Evolutionary conservation across 129 eudicot species (phyloP).

Genomic region (Helichrysum umbraculigerum): DNA sequence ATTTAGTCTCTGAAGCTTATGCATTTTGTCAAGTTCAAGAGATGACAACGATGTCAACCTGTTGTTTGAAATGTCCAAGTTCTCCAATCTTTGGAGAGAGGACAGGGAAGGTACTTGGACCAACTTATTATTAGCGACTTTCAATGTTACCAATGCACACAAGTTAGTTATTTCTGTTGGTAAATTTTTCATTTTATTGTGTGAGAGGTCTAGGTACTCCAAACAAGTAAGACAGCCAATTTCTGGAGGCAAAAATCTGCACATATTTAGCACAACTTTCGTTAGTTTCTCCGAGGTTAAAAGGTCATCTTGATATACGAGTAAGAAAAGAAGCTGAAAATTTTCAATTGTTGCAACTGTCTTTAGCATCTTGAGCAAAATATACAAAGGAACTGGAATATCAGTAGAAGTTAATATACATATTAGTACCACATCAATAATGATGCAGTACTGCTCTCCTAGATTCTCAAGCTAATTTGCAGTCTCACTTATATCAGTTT

Average conservation of each 20-base stretch:
- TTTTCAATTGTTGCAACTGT: not conserved
- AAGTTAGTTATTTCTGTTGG: constrained; percentile 69
- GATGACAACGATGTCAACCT: constrained; percentile 69
- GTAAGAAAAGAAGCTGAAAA: constrained; percentile 1
- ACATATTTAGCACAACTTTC: constrained; percentile 24
- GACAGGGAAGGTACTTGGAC: constrained; percentile 67
- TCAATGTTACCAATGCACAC: constrained; percentile 60
- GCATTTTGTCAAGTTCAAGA: constrained; percentile 71
- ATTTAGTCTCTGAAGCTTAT: constrained; percentile 60
- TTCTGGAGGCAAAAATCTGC: constrained; percentile 97
- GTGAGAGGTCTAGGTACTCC: constrained; percentile 85
- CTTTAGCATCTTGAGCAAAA: constrained; percentile 1
- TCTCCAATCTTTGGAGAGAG: constrained; percentile 68
- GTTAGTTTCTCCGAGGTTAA: constrained; percentile 27
- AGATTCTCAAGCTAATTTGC: constrained; percentile 13
- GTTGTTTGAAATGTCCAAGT: constrained; percentile 81
- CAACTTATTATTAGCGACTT: constrained; percentile 78
- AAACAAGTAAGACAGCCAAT: constrained; percentile 72
- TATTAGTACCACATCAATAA: constrained; percentile 7
- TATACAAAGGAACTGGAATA: not conserved
- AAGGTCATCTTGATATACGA: not conserved
- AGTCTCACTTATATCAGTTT: constrained; percentile 11
- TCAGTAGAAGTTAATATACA: not conserved
- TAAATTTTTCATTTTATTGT: constrained; percentile 74
- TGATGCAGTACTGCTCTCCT: constrained; percentile 12